These are phyloP conservation scores for Jaenimonas drosophilae DNA, from an alignment of 208 protist species.

Conservation along the genomic window DNA sequence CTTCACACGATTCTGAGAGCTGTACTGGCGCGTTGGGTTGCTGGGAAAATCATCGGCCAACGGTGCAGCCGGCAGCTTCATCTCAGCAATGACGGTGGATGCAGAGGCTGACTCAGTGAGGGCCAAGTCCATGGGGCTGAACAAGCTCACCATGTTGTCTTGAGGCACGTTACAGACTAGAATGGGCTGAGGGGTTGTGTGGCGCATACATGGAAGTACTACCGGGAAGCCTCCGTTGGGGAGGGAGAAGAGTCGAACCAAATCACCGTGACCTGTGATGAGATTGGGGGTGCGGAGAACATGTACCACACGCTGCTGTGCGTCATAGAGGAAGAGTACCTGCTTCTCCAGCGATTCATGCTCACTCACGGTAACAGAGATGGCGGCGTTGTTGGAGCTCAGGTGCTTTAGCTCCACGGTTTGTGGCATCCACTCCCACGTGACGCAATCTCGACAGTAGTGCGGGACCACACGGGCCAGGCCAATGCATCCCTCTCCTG, in stretches of 20 bases:
- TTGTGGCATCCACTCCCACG: slow-evolving; percentile 68
- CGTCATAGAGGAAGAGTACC: slow-evolving; percentile 58
- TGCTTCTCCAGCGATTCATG: slow-evolving; percentile 11
- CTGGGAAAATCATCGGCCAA: too few relatives aligned
- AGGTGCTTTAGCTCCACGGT: slow-evolving; percentile 31
- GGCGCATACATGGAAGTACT: slow-evolving; percentile 45
- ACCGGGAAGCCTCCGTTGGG: slow-evolving; percentile 27
- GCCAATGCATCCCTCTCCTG: slow-evolving; percentile 12
- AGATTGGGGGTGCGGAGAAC: slow-evolving; percentile 49
- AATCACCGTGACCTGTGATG: slow-evolving; percentile 12
- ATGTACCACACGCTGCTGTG: slow-evolving; percentile 13
- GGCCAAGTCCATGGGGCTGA: slow-evolving; percentile 24
- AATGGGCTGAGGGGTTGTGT: slow-evolving; percentile 34
- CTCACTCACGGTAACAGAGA: slow-evolving; percentile 41
- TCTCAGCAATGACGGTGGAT: background rate
- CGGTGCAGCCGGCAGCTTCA: background rate
- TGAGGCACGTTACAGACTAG: slow-evolving; percentile 54
- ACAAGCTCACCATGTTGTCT: slow-evolving; percentile 42
- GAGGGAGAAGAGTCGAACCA: slow-evolving; percentile 44
- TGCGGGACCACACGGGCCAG: slow-evolving; percentile 13
- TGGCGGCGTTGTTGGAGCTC: slow-evolving; percentile 19
- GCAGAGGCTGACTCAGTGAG: background rate
- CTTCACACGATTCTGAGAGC: too few relatives aligned
- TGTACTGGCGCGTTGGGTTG: too few relatives aligned
- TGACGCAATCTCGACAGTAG: slow-evolving; percentile 20